Conservation (phyloP, 352 stramenopile genomes). For the Globisporangium irregulare region DNA sequence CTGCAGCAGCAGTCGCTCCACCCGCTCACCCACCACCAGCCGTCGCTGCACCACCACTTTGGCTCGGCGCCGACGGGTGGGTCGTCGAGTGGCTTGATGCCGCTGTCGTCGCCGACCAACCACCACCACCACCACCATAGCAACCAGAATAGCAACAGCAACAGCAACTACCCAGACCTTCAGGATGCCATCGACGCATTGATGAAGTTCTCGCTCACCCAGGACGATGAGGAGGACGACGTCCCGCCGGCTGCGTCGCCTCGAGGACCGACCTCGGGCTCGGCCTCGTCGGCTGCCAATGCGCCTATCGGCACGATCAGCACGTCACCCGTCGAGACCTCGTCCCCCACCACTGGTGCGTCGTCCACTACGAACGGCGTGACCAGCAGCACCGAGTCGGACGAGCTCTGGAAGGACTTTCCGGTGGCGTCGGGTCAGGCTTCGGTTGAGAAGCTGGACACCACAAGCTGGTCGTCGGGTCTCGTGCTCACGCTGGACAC, state of each 20-base stretch:
- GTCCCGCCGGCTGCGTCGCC: slow-evolving; percentile 9
- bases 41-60: slow-evolving; percentile 3
- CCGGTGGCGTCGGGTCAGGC: slow-evolving; percentile 32
- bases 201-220: slow-evolving; percentile 82
- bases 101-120: slow-evolving; percentile 18
- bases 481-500: slow-evolving; percentile 63
- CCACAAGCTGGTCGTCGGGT: slow-evolving; percentile 48
- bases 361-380: slow-evolving; percentile 10
- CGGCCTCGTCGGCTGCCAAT: neutral
- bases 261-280: neutral
- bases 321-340: slow-evolving; percentile 12
- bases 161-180: slow-evolving; percentile 58
- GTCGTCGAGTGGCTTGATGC: slow-evolving; percentile 23
- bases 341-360: slow-evolving; percentile 17
- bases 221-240: slow-evolving; percentile 44
- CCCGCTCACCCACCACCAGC: slow-evolving; percentile 3
- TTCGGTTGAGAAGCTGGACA: slow-evolving; percentile 42
- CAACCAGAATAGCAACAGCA: slow-evolving; percentile 12
- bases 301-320: slow-evolving; percentile 3
- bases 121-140: slow-evolving; percentile 9
- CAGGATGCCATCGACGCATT: slow-evolving; percentile 86
- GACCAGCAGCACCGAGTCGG: slow-evolving; percentile 35
- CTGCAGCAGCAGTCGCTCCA: slow-evolving; percentile 12
- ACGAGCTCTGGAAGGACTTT: slow-evolving; percentile 82
- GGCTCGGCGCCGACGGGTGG: too few relatives aligned